A percentile compares a stretch with the other conserved stretches of the same genome.
Conservation (phyloP, 352 stramenopile species). For the Bremia lactucae region DNA sequence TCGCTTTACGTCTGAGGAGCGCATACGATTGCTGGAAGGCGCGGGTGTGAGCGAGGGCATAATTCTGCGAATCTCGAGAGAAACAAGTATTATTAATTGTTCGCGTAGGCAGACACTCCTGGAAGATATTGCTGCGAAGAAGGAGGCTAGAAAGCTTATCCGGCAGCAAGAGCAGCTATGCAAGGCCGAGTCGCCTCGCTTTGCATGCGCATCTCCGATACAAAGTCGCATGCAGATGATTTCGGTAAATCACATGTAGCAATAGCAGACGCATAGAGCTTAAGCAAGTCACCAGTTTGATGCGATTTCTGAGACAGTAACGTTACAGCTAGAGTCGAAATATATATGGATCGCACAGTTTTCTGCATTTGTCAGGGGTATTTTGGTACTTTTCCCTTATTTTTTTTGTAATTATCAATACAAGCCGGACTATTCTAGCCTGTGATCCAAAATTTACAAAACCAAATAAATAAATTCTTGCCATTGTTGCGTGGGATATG, state of each 20-base stretch:
- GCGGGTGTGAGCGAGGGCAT: slow-evolving; percentile 50
- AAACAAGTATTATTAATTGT: slow-evolving; percentile 55
- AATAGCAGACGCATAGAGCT: no score
- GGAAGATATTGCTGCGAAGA: slow-evolving; percentile 28
- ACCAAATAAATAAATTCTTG: no score
- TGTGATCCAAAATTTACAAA: no score
- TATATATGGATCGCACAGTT: no score
- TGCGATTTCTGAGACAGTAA: no score
- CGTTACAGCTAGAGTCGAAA: no score
- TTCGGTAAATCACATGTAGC: slow-evolving; percentile 36
- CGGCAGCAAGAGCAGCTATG: slow-evolving; percentile 5
- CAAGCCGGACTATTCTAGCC: no score
- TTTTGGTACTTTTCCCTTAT: no score
- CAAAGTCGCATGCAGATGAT: slow-evolving; percentile 32
- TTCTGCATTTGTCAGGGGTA: no score
- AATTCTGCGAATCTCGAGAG: slow-evolving; percentile 51
- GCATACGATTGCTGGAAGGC: slow-evolving; percentile 34
- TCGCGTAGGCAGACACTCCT: slow-evolving; percentile 38
- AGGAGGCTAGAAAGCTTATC: slow-evolving; percentile 19
- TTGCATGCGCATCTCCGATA: slow-evolving; percentile 22
- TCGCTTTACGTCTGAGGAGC: slow-evolving; percentile 41
- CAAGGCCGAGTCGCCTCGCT: slow-evolving; percentile 12
- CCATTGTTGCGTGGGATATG: no score
- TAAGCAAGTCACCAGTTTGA: no score
- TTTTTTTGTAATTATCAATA: no score